Conservation (phyloP, 2,329 filamentous ascomycete species). For the Tolypocladium paradoxum region DNA sequence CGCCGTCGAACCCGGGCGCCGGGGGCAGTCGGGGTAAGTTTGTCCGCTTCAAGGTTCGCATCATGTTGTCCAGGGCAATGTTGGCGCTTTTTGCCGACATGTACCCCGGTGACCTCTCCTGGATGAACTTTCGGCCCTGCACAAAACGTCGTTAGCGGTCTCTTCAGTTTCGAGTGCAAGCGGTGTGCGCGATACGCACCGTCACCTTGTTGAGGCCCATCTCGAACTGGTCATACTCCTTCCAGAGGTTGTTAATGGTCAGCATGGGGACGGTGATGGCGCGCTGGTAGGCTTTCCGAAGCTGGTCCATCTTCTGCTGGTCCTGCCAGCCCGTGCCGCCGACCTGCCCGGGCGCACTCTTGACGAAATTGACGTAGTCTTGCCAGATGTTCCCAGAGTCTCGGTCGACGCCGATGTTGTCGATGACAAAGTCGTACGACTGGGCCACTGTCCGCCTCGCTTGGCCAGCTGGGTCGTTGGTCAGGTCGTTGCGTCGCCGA, state of each 20-base stretch:
- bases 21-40: constrained; percentile 76
- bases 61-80: constrained; percentile 83
- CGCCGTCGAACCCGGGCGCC: constrained; percentile 73
- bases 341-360: constrained; percentile 72
- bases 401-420: constrained; percentile 82
- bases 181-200: constrained; percentile 35
- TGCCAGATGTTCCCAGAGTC: constrained; percentile 85
- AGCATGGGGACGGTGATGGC: constrained; percentile 81
- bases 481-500: constrained; percentile 76
- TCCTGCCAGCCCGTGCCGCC: constrained; percentile 91
- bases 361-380: constrained; percentile 91
- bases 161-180: constrained; percentile 2
- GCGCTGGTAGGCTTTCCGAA: constrained; percentile 86
- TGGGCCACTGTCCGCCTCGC: constrained; percentile 72
- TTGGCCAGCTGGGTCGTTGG: constrained; percentile 62
- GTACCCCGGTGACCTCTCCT: constrained; percentile 85
- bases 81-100: constrained; percentile 93
- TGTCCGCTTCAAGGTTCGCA: constrained; percentile 61
- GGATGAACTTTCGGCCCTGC: constrained; percentile 88
- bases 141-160: constrained; percentile 5
- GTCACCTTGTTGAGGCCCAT: constrained; percentile 88
- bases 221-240: constrained; percentile 95
- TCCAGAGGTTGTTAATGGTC: constrained; percentile 79
- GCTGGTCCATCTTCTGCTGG: constrained; percentile 90
- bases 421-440: constrained; percentile 86